Conservation (phyloP, 1,284 basidiomycete genomes). For the Crucibulum cyathiforme region DNA sequence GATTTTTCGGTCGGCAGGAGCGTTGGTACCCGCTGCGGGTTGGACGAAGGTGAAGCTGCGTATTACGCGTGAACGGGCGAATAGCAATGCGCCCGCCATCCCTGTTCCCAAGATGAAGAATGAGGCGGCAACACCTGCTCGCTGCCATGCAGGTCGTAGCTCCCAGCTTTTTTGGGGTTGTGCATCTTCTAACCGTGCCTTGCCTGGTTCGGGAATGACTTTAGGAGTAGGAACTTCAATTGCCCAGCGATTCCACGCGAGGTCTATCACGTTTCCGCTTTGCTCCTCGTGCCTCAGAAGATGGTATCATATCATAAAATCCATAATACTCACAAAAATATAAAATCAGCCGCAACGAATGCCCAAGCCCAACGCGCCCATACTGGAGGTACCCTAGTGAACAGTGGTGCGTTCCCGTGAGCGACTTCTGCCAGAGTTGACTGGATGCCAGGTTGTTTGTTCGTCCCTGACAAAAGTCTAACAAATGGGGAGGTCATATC, state of each 20-base stretch:
- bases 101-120: constrained; percentile 40
- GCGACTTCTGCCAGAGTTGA: background rate
- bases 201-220: background rate
- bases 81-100: constrained; percentile 38
- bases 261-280: background rate
- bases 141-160: constrained; percentile 44
- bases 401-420: background rate
- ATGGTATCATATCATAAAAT: background rate
- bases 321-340: background rate
- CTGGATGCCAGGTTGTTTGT: background rate
- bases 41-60: constrained; percentile 42
- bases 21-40: constrained; percentile 1
- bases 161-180: constrained; percentile 19
- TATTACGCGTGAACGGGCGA: constrained; percentile 41
- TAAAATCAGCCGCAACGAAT: background rate
- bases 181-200: background rate
- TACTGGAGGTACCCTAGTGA: background rate
- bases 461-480: too few species aligned
- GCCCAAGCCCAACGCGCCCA: background rate
- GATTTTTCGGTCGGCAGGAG: constrained; percentile 22
- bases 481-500: too few species aligned
- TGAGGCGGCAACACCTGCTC: constrained; percentile 34
- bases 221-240: background rate
- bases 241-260: background rate
- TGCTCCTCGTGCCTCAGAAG: background rate